Percentiles rank a stretch among this genome's conserved stretches.
Conservation (phyloP, 345 rosid genomes). For the Capsella bursapastoris region DNA sequence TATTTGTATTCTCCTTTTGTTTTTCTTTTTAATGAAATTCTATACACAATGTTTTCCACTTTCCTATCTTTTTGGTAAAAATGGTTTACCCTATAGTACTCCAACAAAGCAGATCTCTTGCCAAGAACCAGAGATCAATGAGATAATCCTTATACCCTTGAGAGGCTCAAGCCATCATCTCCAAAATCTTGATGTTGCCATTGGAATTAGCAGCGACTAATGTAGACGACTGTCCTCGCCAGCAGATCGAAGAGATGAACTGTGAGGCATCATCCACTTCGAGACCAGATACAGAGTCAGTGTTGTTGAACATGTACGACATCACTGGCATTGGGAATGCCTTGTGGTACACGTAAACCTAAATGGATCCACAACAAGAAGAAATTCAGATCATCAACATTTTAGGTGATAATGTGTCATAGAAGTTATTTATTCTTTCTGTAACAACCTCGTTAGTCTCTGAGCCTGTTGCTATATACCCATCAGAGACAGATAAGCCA, state of each 20-base stretch:
- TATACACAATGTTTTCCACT: constrained; percentile 32
- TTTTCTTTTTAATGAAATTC: constrained; percentile 20
- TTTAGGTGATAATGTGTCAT: not conserved
- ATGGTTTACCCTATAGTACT: constrained; percentile 34
- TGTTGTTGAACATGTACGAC: constrained; percentile 70
- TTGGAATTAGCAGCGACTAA: constrained; percentile 84
- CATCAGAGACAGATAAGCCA: constrained; percentile 91
- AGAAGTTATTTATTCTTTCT: not conserved
- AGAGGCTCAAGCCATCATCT: constrained; percentile 59
- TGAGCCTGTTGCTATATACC: constrained; percentile 97
- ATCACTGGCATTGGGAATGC: constrained; percentile 97
- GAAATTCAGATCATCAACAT: not conserved
- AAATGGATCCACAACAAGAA: constrained; percentile 28
- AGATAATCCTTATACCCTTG: not conserved
- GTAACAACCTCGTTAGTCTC: constrained; percentile 89
- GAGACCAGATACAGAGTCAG: constrained; percentile 61
- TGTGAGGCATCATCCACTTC: constrained; percentile 43
- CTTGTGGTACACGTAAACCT: constrained; percentile 94
- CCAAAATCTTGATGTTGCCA: constrained; percentile 84
- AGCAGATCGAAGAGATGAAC: constrained; percentile 83
- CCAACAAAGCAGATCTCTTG: constrained; percentile 29
- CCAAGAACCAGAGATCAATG: constrained; percentile 22
- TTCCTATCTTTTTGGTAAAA: constrained; percentile 36
- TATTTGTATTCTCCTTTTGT: constrained; percentile 19
- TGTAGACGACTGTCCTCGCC: constrained; percentile 85